These are phyloP conservation scores for Candida anutae DNA, from an alignment of 1,139 yeast species.

Conservation along the genomic window DNA sequence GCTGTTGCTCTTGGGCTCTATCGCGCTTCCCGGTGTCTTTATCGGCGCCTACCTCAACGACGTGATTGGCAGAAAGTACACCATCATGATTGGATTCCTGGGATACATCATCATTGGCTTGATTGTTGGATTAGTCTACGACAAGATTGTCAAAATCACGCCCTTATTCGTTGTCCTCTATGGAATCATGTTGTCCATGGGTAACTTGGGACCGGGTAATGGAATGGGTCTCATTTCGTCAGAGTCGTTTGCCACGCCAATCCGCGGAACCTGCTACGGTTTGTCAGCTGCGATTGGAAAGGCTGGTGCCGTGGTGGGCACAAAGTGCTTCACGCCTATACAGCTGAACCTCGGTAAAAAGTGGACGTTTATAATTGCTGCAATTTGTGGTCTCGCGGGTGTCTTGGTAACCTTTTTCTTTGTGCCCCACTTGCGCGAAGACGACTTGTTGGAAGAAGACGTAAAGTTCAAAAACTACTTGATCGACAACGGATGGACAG, in stretches of 20 bases:
- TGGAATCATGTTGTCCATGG: constrained; percentile 51
- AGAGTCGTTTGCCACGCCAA: constrained; percentile 67
- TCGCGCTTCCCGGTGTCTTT: constrained; percentile 53
- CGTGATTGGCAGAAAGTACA: constrained; percentile 48
- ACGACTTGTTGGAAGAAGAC: constrained; percentile 63
- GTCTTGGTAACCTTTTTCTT: constrained; percentile 52
- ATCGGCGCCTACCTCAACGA: constrained; percentile 51
- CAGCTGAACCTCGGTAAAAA: constrained; percentile 19
- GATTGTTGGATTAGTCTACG: constrained; percentile 49
- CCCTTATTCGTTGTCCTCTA: constrained; percentile 51
- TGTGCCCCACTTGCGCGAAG: constrained; percentile 60
- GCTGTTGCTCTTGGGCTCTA: constrained; percentile 44
- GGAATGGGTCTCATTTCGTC: constrained; percentile 63
- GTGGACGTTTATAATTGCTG: constrained; percentile 50
- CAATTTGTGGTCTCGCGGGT: constrained; percentile 63
- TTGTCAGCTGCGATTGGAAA: constrained; percentile 43
- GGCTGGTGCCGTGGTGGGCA: constrained; percentile 45
- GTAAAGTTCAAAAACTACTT: constrained; percentile 54
- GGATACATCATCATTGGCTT: constrained; percentile 57
- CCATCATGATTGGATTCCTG: constrained; percentile 49
- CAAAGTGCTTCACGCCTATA: constrained; percentile 37
- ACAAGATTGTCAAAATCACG: constrained; percentile 38
- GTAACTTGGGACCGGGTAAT: constrained; percentile 75
- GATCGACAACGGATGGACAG: constrained; percentile 60
- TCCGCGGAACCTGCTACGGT: constrained; percentile 59